Conservation (phyloP, 2,329 filamentous ascomycete genomes). For the Hymenoscyphus fructigenus region DNA sequence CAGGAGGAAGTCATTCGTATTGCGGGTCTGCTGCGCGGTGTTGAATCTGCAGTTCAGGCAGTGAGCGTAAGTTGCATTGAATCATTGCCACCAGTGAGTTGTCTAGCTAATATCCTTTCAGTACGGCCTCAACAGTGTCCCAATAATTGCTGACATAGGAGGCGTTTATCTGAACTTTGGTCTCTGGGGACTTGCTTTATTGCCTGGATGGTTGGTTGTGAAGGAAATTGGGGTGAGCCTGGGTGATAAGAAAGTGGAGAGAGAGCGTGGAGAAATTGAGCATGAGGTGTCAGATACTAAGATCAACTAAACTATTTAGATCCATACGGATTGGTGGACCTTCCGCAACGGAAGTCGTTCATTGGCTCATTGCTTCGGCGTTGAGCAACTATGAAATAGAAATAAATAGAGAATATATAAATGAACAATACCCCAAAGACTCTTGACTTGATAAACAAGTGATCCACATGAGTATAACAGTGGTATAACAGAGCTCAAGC, state of each 20-base stretch:
- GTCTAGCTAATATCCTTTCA: constrained; percentile 21
- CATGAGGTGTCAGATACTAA: not conserved
- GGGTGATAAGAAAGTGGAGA: constrained; percentile 29
- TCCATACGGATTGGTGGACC: not conserved
- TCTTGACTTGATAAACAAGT: too few relatives aligned
- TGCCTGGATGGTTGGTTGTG: constrained; percentile 67
- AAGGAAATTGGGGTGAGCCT: constrained; percentile 32
- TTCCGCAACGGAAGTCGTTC: not conserved
- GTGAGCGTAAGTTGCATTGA: constrained; percentile 49
- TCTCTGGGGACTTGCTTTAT: constrained; percentile 62
- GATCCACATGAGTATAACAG: too few relatives aligned
- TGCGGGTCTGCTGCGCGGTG: constrained; percentile 65
- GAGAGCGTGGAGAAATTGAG: constrained; percentile 17
- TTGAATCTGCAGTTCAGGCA: constrained; percentile 72
- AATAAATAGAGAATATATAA: too few relatives aligned
- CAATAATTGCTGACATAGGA: constrained; percentile 63
- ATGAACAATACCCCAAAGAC: too few relatives aligned
- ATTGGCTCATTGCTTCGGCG: too few relatives aligned
- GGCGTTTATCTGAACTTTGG: constrained; percentile 70
- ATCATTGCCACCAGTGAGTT: not conserved
- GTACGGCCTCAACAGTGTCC: constrained; percentile 64
- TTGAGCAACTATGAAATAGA: too few relatives aligned
- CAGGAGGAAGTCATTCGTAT: constrained; percentile 67
- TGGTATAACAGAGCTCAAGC: too few relatives aligned
- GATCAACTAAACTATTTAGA: not conserved